These are phyloP conservation scores for Aspergillus fumigatiaffinis DNA, from an alignment of 2,329 filamentous ascomycete species.

Conservation along the genomic window DNA sequence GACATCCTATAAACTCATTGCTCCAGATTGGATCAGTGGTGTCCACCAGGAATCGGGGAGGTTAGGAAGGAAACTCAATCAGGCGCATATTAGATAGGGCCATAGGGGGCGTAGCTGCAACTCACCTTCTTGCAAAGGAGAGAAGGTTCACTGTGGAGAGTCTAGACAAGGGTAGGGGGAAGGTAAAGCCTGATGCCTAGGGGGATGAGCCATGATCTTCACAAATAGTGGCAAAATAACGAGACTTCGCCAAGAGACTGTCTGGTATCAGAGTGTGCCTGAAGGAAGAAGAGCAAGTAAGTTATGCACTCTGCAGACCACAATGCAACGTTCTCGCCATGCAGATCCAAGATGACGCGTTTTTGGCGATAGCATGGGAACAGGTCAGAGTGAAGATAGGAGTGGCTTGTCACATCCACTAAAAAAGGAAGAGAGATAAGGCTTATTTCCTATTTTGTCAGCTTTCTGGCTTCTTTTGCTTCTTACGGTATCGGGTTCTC, in stretches of 20 bases:
- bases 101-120: slow-evolving; percentile 4
- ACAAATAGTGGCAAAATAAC: slow-evolving; percentile 1
- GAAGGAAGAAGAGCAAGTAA: neutral
- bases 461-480: neutral
- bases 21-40: slow-evolving; percentile 3
- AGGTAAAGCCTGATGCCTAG: slow-evolving; percentile 20
- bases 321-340: neutral
- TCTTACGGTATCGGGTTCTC: neutral
- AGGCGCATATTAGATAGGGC: slow-evolving; percentile 11
- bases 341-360: neutral
- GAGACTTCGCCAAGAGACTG: slow-evolving; percentile 13
- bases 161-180: neutral
- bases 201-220: slow-evolving; percentile 14
- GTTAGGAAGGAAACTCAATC: slow-evolving; percentile 5
- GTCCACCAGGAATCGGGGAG: slow-evolving; percentile 5
- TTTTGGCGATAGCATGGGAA: neutral
- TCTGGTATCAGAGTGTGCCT: neutral
- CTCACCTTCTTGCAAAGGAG: neutral
- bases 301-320: neutral
- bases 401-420: neutral
- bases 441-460: neutral
- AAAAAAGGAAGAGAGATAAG: neutral
- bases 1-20: slow-evolving; percentile 5
- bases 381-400: neutral
- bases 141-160: slow-evolving; percentile 5